Evolutionary conservation across 2,329 filamentous ascomycete genomes (phyloP).

Genomic region (Pseudogymnoascus verrucosus): DNA sequence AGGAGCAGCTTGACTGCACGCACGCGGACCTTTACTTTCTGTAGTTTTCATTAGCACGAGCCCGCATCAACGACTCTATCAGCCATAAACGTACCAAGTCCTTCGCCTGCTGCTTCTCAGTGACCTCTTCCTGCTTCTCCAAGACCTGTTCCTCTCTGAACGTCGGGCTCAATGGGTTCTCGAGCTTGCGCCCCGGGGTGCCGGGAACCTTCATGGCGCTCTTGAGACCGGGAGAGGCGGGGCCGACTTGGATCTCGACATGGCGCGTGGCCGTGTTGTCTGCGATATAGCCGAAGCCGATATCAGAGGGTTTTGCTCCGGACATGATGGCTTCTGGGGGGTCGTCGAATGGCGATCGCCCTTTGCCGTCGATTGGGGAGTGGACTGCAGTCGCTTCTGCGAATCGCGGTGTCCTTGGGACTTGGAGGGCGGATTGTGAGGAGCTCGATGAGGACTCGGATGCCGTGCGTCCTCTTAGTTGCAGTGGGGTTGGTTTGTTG

Average conservation of each 20-base stretch:
- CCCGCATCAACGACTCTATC: background rate
- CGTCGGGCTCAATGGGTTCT: slow-evolving; percentile 80
- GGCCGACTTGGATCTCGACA: slow-evolving; percentile 56
- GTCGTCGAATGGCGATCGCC: slow-evolving; percentile 50
- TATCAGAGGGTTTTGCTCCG: slow-evolving; percentile 69
- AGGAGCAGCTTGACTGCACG: slow-evolving; percentile 90
- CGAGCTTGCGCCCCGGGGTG: slow-evolving; percentile 63
- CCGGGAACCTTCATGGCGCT: slow-evolving; percentile 85
- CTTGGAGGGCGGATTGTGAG: slow-evolving; percentile 41
- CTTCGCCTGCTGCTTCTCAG: slow-evolving; percentile 78
- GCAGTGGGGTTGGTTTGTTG: slow-evolving; percentile 18
- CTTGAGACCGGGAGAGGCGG: slow-evolving; percentile 68
- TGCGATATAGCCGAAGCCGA: slow-evolving; percentile 86
- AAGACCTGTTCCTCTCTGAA: slow-evolving; percentile 81
- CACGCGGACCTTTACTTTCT: slow-evolving; percentile 91
- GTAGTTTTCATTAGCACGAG: slow-evolving; percentile 32
- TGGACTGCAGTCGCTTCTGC: slow-evolving; percentile 73
- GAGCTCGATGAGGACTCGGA: slow-evolving; percentile 34
- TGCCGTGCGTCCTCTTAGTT: slow-evolving; percentile 31
- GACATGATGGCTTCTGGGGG: slow-evolving; percentile 45
- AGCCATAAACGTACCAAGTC: slow-evolving; percentile 63
- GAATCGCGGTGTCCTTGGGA: slow-evolving; percentile 68
- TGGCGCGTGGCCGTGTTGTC: slow-evolving; percentile 46
- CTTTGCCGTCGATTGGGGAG: slow-evolving; percentile 58
- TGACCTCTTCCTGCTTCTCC: slow-evolving; percentile 73